These are phyloP conservation scores for Rhododendron vialii DNA, from an alignment of 148 eudicot species.

Conservation along the genomic window DNA sequence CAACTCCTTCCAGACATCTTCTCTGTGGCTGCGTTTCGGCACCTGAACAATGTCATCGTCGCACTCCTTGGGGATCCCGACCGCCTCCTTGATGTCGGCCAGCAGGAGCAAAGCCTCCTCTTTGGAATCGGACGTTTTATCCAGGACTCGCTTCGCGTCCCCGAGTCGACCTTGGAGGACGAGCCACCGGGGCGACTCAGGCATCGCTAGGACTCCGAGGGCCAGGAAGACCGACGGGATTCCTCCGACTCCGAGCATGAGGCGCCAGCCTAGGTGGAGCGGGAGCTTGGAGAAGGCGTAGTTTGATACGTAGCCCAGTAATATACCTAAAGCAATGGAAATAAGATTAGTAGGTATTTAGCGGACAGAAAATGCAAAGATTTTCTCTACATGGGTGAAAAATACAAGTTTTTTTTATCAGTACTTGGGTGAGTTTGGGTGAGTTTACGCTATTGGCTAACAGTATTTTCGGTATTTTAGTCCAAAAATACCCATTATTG, in stretches of 20 bases:
- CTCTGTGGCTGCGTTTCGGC: constrained; percentile 21
- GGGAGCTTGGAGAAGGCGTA: constrained; percentile 31
- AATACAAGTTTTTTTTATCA: no score
- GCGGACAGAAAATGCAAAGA: no score
- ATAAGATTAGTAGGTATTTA: not conserved
- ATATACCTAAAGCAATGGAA: not conserved
- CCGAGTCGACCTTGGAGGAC: constrained; percentile 40
- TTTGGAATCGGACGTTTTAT: constrained; percentile 33
- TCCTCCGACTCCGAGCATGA: constrained; percentile 43
- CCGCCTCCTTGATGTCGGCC: constrained; percentile 45
- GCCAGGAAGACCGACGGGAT: constrained; percentile 26
- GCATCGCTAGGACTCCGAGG: constrained; percentile 30
- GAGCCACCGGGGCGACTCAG: constrained; percentile 47
- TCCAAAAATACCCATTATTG: no score
- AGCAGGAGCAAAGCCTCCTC: constrained; percentile 37
- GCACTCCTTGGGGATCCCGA: constrained; percentile 31
- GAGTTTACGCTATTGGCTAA: no score
- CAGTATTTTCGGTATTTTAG: no score
- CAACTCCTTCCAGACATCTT: constrained; percentile 40
- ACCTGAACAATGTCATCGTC: constrained; percentile 27
- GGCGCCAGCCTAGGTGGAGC: constrained; percentile 30
- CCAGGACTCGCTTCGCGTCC: constrained; percentile 40
- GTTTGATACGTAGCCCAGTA: constrained; percentile 14
- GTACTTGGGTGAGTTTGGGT: no score
- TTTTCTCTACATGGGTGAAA: no score